Base-by-base conservation (phyloP, 805 yeast species). In the Lipomyces chichibuensis region DNA sequence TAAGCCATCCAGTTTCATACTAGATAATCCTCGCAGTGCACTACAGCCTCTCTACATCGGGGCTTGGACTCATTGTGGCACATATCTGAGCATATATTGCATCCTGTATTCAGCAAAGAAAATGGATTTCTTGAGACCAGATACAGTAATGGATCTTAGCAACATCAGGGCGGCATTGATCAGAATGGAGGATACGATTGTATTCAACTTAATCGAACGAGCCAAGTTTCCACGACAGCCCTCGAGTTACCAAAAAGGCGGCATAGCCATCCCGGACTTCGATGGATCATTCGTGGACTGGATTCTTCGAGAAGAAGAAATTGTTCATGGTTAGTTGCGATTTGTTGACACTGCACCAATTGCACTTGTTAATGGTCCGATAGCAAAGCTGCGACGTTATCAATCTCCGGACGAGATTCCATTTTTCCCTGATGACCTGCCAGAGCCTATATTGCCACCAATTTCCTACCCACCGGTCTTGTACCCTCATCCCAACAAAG, bases 341-440 rank as follows among this genome's bases (percentile, higher is more conserved):
- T 35, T 1, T n/a, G 51, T 57, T 27, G 33, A 23, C 53, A 17
- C 7, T 29, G 23, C 17, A 29, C 14, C 13, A n/a, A n/a, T 65
- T 29, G 25, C 20, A 20, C 25, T 8, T 78, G 27, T 20, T 57
- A 20, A 57, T 33, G 8, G 8, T 37, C 4, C 20, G 2, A 57
- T 55, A 70, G 79, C 97, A 1, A 95, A 90, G 77, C 83, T 93
- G 43, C 85, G 99, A 75, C 84, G 99, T 73, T 95, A 87, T 76
- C 93, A 92, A 75, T 92, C 97, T 0, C 98, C 98, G 0, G 98
- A 95, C 77, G 97, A 95, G 78, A 82, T 86, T 13, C 93, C 99
- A 6, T 95, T 92, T 76, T 92, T 88, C 81, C 96, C 97, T 2
- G 80, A 85, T 37, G 81, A 83, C 20, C 78, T 87, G 59, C 83